A percentile compares a stretch with the other conserved stretches of the same genome.
These are phyloP conservation scores for Solanum lycopersicoides DNA, from an alignment of 257 asterid genomes.

Conservation along the genomic window DNA sequence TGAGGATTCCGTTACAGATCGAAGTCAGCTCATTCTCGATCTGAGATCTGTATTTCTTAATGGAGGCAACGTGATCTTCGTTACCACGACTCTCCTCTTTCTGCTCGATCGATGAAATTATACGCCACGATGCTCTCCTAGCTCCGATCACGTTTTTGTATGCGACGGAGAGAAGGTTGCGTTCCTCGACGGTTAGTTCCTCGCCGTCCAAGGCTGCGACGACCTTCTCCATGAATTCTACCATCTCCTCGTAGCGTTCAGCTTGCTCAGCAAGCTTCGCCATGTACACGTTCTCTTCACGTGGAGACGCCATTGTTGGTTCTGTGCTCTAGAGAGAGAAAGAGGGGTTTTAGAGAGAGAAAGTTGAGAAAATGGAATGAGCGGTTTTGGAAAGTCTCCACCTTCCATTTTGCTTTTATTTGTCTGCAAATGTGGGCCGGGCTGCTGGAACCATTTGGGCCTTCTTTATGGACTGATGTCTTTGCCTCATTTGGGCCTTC, in stretches of 20 bases:
- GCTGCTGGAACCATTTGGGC: background rate
- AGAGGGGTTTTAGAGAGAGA: background rate
- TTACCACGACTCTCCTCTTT: background rate
- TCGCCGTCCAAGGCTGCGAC: background rate
- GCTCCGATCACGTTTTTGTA: constrained; percentile 6
- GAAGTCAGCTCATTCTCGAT: background rate
- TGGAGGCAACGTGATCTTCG: background rate
- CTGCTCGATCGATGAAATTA: background rate
- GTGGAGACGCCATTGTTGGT: background rate
- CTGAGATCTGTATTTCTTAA: background rate
- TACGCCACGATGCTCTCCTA: background rate
- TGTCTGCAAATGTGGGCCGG: background rate
- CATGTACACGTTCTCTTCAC: constrained; percentile 6
- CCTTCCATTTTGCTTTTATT: background rate
- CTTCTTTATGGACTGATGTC: background rate
- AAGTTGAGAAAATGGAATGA: background rate
- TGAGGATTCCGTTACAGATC: background rate
- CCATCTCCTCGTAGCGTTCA: constrained; percentile 6
- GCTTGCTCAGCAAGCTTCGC: constrained; percentile 7
- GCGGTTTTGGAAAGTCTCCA: background rate
- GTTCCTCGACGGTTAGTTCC: background rate
- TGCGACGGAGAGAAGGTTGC: constrained; percentile 2
- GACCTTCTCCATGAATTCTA: constrained; percentile 4
- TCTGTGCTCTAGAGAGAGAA: background rate
- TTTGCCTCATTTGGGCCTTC: background rate